Evolutionary conservation across 23 red algal species (phyloP), one percentile per base, ranked within the genome.

Genomic region (Pyropia yezoensis): DNA sequence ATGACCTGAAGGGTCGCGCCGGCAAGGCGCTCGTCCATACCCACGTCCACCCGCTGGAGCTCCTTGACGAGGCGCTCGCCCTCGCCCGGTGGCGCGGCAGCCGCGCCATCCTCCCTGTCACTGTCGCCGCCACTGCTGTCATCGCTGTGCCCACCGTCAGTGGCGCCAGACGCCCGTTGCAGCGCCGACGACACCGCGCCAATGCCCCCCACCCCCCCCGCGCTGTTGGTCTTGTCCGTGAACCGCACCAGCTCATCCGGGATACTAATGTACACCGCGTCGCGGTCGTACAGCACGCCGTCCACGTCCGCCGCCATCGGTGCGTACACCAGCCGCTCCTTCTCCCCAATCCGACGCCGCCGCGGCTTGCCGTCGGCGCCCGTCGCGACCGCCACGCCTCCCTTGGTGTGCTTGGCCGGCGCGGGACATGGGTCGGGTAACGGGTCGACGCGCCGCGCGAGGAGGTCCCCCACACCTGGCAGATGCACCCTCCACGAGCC

Each of bases 241-340:
- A 91, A 91, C 7, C 86, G 82, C 69, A 98, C 65, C 49, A 60
- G 60, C 8, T 73, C 67, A 17, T 79, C 70, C 13, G 74, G 71
- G 28, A 98, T 49, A 55, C 88, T 70, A 56, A 98, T 87, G 33
- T 98, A 98, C 12, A 90, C 73, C 9, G 94, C 94, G 54, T 98
- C 94, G 20, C 76, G 59, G 62, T 98, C 94, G 59, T 87, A 98
- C 11, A 78, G 55, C 54, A 98, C 81, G n/a, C 94, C 94, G 34
- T 90, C 87, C 15, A 98, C 73, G 52, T 90, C 86, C 33, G 75
- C 56, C 11, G 77, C 83, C 94, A 98, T 98, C 9, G 94, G 94
- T 8, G 94, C 94, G 49, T 98, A 78, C 25, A 98, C 20, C 30
- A 88, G 56, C 17, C 94, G 61, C 62, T 98, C 94, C 32, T 72